A percentile compares a stretch with the other conserved stretches of the same genome.
phyloP scores from a whole-genome alignment of 2,329 filamentous ascomycete genomes.

The Penicillium carneum region DNA sequence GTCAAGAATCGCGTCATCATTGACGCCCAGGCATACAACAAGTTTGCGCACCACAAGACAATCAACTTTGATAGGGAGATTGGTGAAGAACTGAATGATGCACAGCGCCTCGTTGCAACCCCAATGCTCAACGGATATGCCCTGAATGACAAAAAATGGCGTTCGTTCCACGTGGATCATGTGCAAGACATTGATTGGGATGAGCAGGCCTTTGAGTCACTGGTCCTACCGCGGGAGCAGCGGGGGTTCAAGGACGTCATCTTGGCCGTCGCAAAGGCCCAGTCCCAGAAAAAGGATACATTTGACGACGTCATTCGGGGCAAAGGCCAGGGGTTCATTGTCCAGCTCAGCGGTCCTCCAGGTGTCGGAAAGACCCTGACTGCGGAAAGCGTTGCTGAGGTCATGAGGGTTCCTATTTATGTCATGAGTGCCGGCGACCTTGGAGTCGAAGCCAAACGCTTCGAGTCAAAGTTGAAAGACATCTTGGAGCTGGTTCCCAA shows the following conservation, averaged over 20 bases:
- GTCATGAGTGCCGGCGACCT: slow-evolving; percentile 59
- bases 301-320: slow-evolving; percentile 62
- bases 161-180: slow-evolving; percentile 49
- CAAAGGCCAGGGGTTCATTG: slow-evolving; percentile 61
- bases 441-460: slow-evolving; percentile 51
- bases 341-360: slow-evolving; percentile 60
- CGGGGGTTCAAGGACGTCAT: slow-evolving; percentile 54
- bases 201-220: slow-evolving; percentile 55
- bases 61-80: slow-evolving; percentile 32
- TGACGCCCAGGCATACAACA: slow-evolving; percentile 59
- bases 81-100: slow-evolving; percentile 46
- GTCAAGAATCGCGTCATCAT: slow-evolving; percentile 61
- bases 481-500: slow-evolving; percentile 58
- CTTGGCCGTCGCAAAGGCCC: slow-evolving; percentile 56
- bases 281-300: slow-evolving; percentile 47
- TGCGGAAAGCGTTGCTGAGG: slow-evolving; percentile 59
- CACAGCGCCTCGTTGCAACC: slow-evolving; percentile 53
- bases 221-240: slow-evolving; percentile 58
- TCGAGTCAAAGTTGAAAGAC: slow-evolving; percentile 56
- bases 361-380: slow-evolving; percentile 64
- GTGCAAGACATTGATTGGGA: slow-evolving; percentile 56
- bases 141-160: slow-evolving; percentile 51
- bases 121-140: slow-evolving; percentile 59
- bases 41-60: slow-evolving; percentile 50
- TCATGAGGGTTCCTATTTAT: slow-evolving; percentile 60